These are phyloP conservation scores for Rhododendron henanense DNA, from an alignment of 148 eudicot species.

Conservation along the genomic window DNA sequence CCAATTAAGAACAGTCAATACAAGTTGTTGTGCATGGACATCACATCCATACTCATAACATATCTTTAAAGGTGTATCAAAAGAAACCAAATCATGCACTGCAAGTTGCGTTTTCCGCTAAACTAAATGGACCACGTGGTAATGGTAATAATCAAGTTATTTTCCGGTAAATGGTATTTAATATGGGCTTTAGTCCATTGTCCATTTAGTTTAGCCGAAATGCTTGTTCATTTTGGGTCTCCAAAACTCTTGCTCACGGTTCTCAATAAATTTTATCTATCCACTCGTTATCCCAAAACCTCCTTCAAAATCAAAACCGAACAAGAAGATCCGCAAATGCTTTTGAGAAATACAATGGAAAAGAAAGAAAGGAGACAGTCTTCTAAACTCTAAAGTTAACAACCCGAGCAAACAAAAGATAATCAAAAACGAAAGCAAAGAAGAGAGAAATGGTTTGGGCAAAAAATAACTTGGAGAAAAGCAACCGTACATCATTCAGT, in stretches of 20 bases:
- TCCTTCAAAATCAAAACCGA: accelerated
- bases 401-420: no score
- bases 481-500: neutral
- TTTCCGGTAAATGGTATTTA: no score
- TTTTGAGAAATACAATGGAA: neutral
- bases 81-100: neutral
- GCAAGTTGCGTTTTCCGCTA: neutral
- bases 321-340: neutral
- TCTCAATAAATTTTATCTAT: no score
- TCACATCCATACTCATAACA: neutral
- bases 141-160: neutral
- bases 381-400: neutral
- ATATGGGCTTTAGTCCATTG: no score
- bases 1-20: neutral
- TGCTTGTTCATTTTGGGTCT: no score
- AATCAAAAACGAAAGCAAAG: neutral
- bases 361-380: neutral
- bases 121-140: neutral
- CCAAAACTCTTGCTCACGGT: no score
- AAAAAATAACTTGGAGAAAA: neutral
- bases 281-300: no score
- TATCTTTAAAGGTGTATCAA: neutral
- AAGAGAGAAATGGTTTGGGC: neutral
- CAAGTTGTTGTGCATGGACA: neutral
- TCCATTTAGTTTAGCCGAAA: no score